These are phyloP conservation scores for Auriscalpium microsporum DNA, from an alignment of 768 basidiomycete genomes.

Conservation along the genomic window DNA sequence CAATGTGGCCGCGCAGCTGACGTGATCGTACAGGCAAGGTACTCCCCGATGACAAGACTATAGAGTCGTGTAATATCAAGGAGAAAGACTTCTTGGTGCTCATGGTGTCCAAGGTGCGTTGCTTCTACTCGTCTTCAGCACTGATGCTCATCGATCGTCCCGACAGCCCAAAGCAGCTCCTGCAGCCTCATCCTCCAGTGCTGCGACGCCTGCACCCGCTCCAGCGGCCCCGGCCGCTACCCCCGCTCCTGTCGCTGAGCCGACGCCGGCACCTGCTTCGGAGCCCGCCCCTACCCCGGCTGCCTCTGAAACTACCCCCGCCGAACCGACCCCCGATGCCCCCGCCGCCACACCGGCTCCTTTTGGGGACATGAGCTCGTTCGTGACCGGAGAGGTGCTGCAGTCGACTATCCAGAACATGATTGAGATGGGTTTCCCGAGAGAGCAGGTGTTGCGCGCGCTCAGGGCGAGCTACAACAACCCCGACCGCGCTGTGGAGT, in stretches of 20 bases:
- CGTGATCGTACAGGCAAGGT: slow-evolving; percentile 65
- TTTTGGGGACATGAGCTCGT: slow-evolving; percentile 45
- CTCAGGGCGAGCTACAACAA: slow-evolving; percentile 95
- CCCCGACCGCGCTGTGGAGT: slow-evolving; percentile 97
- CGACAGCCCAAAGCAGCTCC: slow-evolving; percentile 50
- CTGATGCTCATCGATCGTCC: background rate
- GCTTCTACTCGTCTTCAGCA: background rate
- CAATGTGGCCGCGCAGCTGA: slow-evolving; percentile 1
- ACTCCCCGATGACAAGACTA: slow-evolving; percentile 76
- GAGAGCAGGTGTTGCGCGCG: slow-evolving; percentile 77
- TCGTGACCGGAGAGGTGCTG: slow-evolving; percentile 69
- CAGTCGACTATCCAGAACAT: slow-evolving; percentile 76
- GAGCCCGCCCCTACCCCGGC: slow-evolving; percentile 26
- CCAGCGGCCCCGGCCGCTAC: slow-evolving; percentile 20
- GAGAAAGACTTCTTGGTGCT: slow-evolving; percentile 99
- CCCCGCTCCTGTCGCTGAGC: slow-evolving; percentile 22
- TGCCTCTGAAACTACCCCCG: slow-evolving; percentile 26
- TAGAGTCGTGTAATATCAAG: slow-evolving; percentile 85
- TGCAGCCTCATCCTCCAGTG: slow-evolving; percentile 20
- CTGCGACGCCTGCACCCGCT: slow-evolving; percentile 22
- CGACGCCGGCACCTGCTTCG: slow-evolving; percentile 24
- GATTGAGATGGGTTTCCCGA: slow-evolving; percentile 89
- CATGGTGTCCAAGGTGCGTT: slow-evolving; percentile 89
- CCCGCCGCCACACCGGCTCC: slow-evolving; percentile 24
- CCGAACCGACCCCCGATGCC: slow-evolving; percentile 24